These are phyloP conservation scores for Raphidocelis subcapitata DNA, from an alignment of 139 green algal species.

Conservation along the genomic window DNA sequence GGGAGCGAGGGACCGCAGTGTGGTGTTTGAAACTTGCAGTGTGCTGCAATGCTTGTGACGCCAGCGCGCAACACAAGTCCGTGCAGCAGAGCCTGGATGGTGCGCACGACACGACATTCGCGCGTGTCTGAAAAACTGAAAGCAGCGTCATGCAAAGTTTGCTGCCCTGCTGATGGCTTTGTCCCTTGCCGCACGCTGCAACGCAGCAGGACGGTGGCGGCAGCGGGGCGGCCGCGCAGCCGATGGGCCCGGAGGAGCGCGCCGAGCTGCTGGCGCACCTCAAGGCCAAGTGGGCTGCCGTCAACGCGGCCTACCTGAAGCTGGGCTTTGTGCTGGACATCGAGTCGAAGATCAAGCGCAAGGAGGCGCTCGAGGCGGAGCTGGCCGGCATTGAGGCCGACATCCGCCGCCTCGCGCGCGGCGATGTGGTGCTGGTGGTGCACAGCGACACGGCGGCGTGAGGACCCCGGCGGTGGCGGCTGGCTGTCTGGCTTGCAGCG, in stretches of 20 bases:
- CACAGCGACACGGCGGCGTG: conserved; percentile 30
- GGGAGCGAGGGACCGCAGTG: not conserved
- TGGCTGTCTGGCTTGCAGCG: too few species aligned
- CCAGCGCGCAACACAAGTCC: too few species aligned
- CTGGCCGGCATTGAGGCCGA: conserved; percentile 78
- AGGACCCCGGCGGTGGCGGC: too few species aligned
- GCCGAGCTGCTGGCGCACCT: conserved; percentile 73
- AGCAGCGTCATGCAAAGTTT: too few species aligned
- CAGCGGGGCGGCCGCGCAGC: not conserved
- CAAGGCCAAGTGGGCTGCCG: conserved; percentile 81
- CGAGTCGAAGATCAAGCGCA: conserved; percentile 60
- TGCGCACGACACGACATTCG: too few species aligned
- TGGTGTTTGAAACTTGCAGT: conserved; percentile 3
- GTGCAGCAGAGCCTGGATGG: too few species aligned
- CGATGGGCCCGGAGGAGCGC: conserved; percentile 56
- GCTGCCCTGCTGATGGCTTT: too few species aligned
- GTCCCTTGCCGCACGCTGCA: too few species aligned
- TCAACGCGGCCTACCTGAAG: conserved; percentile 84
- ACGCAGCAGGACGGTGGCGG: conserved; percentile 1
- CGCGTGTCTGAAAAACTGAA: too few species aligned
- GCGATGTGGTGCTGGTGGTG: conserved; percentile 67
- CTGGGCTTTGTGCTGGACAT: conserved; percentile 74
- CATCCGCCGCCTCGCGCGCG: conserved; percentile 67
- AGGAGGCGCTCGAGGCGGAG: conserved; percentile 68
- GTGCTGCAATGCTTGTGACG: not conserved